phyloP scores from a whole-genome alignment of 2,329 filamentous ascomycete genomes.

The Colletotrichum musicola region DNA sequence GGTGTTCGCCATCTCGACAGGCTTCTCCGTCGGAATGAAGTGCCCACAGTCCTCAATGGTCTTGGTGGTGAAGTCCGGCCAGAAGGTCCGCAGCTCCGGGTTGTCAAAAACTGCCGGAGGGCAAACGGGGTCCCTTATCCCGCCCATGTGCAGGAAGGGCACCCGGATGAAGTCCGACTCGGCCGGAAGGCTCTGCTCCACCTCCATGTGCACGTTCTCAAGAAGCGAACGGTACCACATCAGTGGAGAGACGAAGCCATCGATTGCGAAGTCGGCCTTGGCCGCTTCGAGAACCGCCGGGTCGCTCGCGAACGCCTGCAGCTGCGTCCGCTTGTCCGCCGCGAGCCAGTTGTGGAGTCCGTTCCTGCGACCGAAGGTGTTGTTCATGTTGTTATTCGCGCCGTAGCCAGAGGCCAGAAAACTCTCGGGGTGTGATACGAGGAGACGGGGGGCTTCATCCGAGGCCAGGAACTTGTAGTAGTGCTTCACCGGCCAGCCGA shows the following conservation, averaged over 20 bases:
- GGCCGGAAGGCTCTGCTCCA: background rate
- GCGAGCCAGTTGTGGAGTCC: background rate
- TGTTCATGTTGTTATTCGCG: background rate
- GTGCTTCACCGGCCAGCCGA: slow-evolving; percentile 6
- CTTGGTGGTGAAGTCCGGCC: slow-evolving; percentile 1
- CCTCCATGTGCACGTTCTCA: slow-evolving; percentile 11
- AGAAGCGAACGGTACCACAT: slow-evolving; percentile 12
- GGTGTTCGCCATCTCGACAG: background rate
- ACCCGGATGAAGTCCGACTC: background rate
- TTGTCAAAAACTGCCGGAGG: slow-evolving; percentile 4
- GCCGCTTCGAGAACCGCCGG: background rate
- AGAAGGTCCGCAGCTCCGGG: background rate
- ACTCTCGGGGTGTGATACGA: background rate
- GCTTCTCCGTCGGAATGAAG: background rate
- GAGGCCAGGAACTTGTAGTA: slow-evolving; percentile 7
- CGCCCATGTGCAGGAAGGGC: background rate
- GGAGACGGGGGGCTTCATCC: background rate
- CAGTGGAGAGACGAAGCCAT: background rate
- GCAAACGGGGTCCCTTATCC: background rate
- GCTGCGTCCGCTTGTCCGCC: background rate
- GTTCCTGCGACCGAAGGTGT: slow-evolving; percentile 2
- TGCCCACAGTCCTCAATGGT: background rate
- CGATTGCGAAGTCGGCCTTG: background rate
- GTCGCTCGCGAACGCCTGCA: background rate
- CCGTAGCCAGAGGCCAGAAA: background rate